Conservation (phyloP, 129 eudicot species). For the Artemisia annua region DNA sequence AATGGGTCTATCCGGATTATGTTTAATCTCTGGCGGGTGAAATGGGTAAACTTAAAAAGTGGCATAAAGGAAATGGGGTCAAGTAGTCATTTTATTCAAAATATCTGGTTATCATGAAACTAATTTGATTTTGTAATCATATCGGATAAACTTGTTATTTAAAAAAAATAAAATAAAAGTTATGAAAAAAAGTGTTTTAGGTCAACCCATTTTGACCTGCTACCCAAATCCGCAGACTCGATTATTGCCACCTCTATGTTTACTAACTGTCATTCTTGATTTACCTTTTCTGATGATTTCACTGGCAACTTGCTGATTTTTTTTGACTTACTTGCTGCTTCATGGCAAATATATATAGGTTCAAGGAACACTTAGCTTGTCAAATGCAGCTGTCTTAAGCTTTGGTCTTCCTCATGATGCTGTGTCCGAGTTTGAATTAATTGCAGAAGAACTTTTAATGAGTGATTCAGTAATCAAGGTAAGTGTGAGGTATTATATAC, state of each 20-base stretch:
- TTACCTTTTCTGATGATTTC: neutral
- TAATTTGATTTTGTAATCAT: neutral
- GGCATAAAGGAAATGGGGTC: neutral
- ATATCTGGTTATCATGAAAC: neutral
- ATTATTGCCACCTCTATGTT: too few species aligned
- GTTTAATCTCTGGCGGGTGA: neutral
- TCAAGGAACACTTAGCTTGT: slow-evolving; percentile 84
- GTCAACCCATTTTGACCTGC: neutral
- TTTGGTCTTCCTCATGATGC: slow-evolving; percentile 88
- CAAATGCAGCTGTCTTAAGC: slow-evolving; percentile 68
- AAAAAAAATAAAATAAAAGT: neutral
- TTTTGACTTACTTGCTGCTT: slow-evolving; percentile 3
- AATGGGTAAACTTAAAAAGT: neutral
- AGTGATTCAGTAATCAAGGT: slow-evolving; percentile 88
- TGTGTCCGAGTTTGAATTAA: slow-evolving; percentile 66
- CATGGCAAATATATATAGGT: slow-evolving; percentile 45
- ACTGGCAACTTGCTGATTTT: slow-evolving; percentile 17
- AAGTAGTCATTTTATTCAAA: neutral
- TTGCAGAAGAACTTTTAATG: slow-evolving; percentile 89
- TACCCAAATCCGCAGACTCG: neutral
- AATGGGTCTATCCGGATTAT: neutral
- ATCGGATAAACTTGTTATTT: neutral
- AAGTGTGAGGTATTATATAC: slow-evolving; percentile 30
- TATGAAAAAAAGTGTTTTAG: neutral
- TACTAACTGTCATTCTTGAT: too few species aligned